Evolutionary conservation across 768 basidiomycete genomes (phyloP).

Genomic region (Xerocomellus dryophilus): DNA sequence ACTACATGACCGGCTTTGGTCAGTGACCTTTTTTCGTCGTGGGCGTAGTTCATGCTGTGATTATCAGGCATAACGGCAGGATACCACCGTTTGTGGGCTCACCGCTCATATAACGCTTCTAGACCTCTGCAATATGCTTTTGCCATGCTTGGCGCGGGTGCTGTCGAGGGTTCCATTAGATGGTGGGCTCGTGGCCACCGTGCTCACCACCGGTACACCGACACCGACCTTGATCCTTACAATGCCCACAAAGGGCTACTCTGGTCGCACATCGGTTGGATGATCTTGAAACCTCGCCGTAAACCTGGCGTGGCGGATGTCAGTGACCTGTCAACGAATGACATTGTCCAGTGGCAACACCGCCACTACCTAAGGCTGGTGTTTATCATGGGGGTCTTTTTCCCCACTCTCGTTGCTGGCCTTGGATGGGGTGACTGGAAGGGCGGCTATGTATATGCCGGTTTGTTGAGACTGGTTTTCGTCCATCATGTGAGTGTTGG

Average conservation of each 20-base stretch:
- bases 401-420: conserved; percentile 79
- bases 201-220: conserved; percentile 92
- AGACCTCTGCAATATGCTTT: conserved; percentile 81
- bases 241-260: conserved; percentile 82
- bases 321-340: conserved; percentile 73
- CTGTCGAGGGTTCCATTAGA: conserved; percentile 90
- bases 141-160: conserved; percentile 80
- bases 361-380: conserved; percentile 72
- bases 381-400: no score
- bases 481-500: conserved; percentile 74
- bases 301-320: conserved; percentile 85
- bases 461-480: conserved; percentile 71
- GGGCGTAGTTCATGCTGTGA: conserved; percentile 31
- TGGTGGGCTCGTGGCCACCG: conserved; percentile 98
- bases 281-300: conserved; percentile 84
- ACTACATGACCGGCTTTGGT: conserved; percentile 83
- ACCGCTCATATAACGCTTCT: conserved; percentile 91
- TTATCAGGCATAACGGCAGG: conserved; percentile 81
- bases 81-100: conserved; percentile 97
- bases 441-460: conserved; percentile 87
- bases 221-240: conserved; percentile 92
- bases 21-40: conserved; percentile 34
- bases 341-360: conserved; percentile 82
- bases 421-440: conserved; percentile 80
- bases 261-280: conserved; percentile 85